A percentile compares a stretch with the other conserved stretches of the same genome.
Conservation (phyloP, 495 filamentous ascomycete species). For the Podospora pseudoanserina region DNA sequence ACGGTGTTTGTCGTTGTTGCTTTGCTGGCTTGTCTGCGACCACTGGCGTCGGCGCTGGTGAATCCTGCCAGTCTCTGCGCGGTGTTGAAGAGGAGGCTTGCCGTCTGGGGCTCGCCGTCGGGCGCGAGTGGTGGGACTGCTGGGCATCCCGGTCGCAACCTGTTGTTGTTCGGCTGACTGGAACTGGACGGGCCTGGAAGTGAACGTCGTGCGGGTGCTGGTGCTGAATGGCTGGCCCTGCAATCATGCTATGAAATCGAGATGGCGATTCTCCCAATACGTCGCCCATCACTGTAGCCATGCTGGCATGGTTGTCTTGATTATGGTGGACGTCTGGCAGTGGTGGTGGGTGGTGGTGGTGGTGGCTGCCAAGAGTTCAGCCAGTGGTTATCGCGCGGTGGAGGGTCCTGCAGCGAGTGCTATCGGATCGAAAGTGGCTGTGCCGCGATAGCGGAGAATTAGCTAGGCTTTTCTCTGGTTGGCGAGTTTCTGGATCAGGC, state of each 20-base stretch:
- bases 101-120: slow-evolving; percentile 30
- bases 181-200: slow-evolving; percentile 37
- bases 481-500: slow-evolving; percentile 22
- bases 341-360: background rate
- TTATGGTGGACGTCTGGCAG: background rate
- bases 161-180: slow-evolving; percentile 32
- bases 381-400: slow-evolving; percentile 20
- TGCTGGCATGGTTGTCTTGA: slow-evolving; percentile 32
- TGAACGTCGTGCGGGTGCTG: slow-evolving; percentile 40
- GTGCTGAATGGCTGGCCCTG: slow-evolving; percentile 27
- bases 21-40: slow-evolving; percentile 2
- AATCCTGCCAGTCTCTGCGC: slow-evolving; percentile 19
- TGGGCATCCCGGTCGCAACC: slow-evolving; percentile 35
- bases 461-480: slow-evolving; percentile 22
- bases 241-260: slow-evolving; percentile 47
- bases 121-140: slow-evolving; percentile 24
- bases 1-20: slow-evolving; percentile 13
- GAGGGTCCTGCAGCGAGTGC: slow-evolving; percentile 8
- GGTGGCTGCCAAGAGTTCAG: slow-evolving; percentile 15
- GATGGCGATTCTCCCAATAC: slow-evolving; percentile 43
- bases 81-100: slow-evolving; percentile 26
- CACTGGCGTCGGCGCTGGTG: slow-evolving; percentile 7
- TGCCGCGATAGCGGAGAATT: slow-evolving; percentile 30
- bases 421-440: slow-evolving; percentile 26
- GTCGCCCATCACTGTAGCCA: slow-evolving; percentile 49